Conservation (phyloP, 2,329 filamentous ascomycete genomes). For the Hypoxylon sp. region DNA sequence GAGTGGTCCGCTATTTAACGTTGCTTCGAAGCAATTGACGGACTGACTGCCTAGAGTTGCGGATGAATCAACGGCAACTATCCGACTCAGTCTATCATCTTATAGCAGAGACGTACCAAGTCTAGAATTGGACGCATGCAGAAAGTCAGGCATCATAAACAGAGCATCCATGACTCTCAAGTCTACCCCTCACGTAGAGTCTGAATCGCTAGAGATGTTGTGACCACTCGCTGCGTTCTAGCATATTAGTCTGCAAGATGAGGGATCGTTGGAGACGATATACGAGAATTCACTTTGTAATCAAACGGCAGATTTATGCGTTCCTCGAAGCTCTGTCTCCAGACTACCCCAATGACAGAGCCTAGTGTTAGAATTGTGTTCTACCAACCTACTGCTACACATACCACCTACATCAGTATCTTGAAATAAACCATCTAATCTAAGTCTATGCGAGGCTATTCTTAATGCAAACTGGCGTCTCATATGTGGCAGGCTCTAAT, state of each 20-base stretch:
- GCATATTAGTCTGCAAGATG: background rate
- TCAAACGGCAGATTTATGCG: background rate
- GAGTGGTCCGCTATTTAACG: background rate
- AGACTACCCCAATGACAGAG: background rate
- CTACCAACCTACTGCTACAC: background rate
- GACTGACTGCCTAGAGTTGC: background rate
- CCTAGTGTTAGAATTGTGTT: background rate
- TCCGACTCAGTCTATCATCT: constrained; percentile 3
- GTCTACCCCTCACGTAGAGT: constrained; percentile 18
- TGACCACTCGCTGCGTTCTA: background rate
- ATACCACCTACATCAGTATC: background rate
- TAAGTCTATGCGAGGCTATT: background rate
- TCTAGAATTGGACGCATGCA: constrained; percentile 14
- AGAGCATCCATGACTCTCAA: constrained; percentile 22
- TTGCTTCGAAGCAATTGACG: background rate
- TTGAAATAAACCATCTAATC: background rate
- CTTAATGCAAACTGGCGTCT: background rate
- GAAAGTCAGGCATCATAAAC: constrained; percentile 15
- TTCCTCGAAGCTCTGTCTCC: background rate
- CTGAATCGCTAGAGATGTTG: constrained; percentile 10
- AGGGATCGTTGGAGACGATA: constrained; percentile 1
- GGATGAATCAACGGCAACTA: constrained; percentile 7
- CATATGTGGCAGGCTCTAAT: background rate
- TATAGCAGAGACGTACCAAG: constrained; percentile 16
- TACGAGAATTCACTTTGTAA: background rate